Conservation (phyloP, 2,329 filamentous ascomycete genomes). For the Aspergillus luchuensis region DNA sequence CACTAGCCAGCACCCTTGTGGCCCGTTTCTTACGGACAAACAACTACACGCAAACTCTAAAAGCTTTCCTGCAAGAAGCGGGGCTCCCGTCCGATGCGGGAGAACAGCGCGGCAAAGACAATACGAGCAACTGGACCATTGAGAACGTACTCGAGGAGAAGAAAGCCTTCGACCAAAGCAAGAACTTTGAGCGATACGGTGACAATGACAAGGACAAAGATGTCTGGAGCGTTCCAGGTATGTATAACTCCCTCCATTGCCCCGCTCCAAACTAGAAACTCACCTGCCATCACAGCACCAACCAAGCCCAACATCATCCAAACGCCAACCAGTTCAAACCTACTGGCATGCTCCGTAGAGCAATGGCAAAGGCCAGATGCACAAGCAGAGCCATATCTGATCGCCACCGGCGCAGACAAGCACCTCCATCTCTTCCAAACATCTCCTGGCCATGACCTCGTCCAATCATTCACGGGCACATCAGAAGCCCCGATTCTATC, state of each 20-base stretch:
- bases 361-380: constrained; percentile 27
- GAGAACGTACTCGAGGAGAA: constrained; percentile 65
- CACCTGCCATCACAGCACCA: constrained; percentile 43
- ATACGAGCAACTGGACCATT: constrained; percentile 54
- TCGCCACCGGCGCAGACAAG: constrained; percentile 51
- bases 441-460: constrained; percentile 19
- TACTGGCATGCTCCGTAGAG: constrained; percentile 54
- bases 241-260: too few relatives aligned
- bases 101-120: constrained; percentile 22
- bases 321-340: constrained; percentile 54
- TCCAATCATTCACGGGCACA: constrained; percentile 31
- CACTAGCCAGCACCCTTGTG: constrained; percentile 40
- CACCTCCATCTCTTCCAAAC: constrained; percentile 50
- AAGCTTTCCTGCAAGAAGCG: constrained; percentile 60
- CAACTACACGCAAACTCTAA: constrained; percentile 54
- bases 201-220: constrained; percentile 43
- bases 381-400: constrained; percentile 31
- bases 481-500: constrained; percentile 55
- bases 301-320: constrained; percentile 45
- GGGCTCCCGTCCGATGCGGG: constrained; percentile 56
- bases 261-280: constrained; percentile 13
- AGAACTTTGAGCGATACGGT: constrained; percentile 59
- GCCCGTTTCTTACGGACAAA: constrained; percentile 48
- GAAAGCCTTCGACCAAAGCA: constrained; percentile 57
- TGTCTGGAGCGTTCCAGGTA: constrained; percentile 53